Evolutionary conservation across 805 yeast species (phyloP).

Genomic region (Teunomyces cretensis): DNA sequence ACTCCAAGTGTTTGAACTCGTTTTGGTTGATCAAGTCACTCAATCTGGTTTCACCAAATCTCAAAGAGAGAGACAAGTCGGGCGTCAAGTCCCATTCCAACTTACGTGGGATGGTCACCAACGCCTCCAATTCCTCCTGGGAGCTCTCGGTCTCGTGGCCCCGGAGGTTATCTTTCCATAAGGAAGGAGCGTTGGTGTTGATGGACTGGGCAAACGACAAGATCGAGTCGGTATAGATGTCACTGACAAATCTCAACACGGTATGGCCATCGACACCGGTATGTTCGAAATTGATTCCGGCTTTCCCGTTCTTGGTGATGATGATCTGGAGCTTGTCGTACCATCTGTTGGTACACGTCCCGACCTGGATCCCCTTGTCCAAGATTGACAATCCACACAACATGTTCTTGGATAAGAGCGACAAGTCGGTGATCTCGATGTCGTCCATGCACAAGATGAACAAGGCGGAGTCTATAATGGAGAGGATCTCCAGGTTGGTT

Average conservation of each 20-base stretch:
- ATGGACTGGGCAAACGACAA: constrained; percentile 82
- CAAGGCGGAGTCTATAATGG: constrained; percentile 76
- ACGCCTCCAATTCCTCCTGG: constrained; percentile 31
- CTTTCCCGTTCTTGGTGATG: constrained; percentile 84
- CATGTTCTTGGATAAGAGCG: constrained; percentile 77
- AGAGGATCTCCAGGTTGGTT: constrained; percentile 66
- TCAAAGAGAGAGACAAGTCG: constrained; percentile 72
- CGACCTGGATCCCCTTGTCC: constrained; percentile 85
- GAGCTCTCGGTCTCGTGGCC: constrained; percentile 12
- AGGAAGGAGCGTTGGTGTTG: constrained; percentile 70
- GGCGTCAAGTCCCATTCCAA: constrained; percentile 83
- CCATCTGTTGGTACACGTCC: constrained; percentile 94
- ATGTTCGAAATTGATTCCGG: constrained; percentile 91
- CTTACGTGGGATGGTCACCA: constrained; percentile 74
- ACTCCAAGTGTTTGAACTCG: constrained; percentile 80
- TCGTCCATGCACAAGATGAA: constrained; percentile 85
- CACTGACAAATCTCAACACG: constrained; percentile 81
- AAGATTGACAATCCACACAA: constrained; percentile 80
- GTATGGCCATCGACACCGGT: constrained; percentile 97
- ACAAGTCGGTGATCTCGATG: constrained; percentile 58
- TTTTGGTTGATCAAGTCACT: constrained; percentile 87
- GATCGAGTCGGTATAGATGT: constrained; percentile 88
- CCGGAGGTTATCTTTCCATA: constrained; percentile 49
- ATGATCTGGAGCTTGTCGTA: constrained; percentile 89
- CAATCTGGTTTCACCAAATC: constrained; percentile 88